These are phyloP conservation scores for Aspergillus biplanus DNA, from an alignment of 495 filamentous ascomycete species.

Conservation along the genomic window DNA sequence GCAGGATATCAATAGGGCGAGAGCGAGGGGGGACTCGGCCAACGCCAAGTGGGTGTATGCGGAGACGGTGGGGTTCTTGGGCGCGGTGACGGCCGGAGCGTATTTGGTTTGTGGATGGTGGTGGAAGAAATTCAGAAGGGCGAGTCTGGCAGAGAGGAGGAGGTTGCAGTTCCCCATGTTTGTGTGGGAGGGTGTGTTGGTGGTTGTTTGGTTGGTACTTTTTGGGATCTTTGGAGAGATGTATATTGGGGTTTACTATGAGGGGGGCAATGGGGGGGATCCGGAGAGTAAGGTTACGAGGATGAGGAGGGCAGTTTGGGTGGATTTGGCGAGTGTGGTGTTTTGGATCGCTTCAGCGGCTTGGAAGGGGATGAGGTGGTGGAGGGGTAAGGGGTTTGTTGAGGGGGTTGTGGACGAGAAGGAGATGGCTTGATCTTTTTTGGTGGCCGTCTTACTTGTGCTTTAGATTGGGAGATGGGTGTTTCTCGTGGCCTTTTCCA, in stretches of 20 bases:
- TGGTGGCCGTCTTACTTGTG: background rate
- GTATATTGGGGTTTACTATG: constrained; percentile 70
- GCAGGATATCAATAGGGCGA: constrained; percentile 63
- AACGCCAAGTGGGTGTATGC: constrained; percentile 81
- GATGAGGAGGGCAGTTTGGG: constrained; percentile 88
- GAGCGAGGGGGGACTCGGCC: constrained; percentile 48
- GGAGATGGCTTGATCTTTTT: constrained; percentile 17
- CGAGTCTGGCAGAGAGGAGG: constrained; percentile 5
- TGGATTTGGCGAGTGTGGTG: constrained; percentile 72
- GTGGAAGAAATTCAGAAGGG: constrained; percentile 37
- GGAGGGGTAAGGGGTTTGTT: constrained; percentile 29
- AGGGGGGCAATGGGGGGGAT: constrained; percentile 57
- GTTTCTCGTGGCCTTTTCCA: background rate
- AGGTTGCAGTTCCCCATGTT: constrained; percentile 49
- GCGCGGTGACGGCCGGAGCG: constrained; percentile 61
- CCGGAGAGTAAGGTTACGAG: constrained; percentile 53
- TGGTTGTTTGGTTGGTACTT: constrained; percentile 73
- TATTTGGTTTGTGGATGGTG: constrained; percentile 60
- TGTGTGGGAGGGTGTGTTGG: constrained; percentile 71
- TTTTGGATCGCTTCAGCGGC: constrained; percentile 68
- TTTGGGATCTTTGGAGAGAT: constrained; percentile 83
- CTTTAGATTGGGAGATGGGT: background rate
- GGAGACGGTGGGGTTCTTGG: constrained; percentile 62
- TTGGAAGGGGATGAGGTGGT: constrained; percentile 45
- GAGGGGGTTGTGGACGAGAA: constrained; percentile 16